Evolutionary conservation across 2,329 filamentous ascomycete genomes (phyloP).

Genomic region (Orbilia oligospora): DNA sequence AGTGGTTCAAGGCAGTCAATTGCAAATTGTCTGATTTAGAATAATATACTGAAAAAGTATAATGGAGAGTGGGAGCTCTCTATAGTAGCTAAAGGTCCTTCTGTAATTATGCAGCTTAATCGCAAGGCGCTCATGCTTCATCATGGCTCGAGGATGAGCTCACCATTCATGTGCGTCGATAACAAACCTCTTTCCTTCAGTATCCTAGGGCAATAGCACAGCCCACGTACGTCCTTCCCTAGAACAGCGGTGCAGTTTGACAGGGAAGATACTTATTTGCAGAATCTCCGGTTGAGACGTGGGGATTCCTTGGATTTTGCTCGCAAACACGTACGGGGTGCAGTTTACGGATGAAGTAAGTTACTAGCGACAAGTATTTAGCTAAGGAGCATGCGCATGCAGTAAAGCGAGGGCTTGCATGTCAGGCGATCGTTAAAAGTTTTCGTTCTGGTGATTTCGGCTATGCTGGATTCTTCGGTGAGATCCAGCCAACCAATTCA

Average conservation of each 20-base stretch:
- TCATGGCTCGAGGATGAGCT: slow-evolving; percentile 32
- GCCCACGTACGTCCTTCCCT: slow-evolving; percentile 29
- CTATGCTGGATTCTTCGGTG: slow-evolving; percentile 28
- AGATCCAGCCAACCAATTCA: slow-evolving; percentile 34
- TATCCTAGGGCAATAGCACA: slow-evolving; percentile 21
- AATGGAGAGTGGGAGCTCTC: slow-evolving; percentile 11
- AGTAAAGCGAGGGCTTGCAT: slow-evolving; percentile 37
- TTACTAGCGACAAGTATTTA: slow-evolving; percentile 19
- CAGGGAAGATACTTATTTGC: slow-evolving; percentile 31
- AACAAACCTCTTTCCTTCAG: slow-evolving; percentile 30
- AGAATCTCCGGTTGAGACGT: slow-evolving; percentile 15
- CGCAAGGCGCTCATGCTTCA: slow-evolving; percentile 40
- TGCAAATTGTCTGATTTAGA: slow-evolving; percentile 19
- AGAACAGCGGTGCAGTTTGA: slow-evolving; percentile 19
- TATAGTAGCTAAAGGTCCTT: slow-evolving; percentile 31
- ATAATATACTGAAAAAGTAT: slow-evolving; percentile 25
- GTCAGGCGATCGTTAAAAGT: slow-evolving; percentile 45
- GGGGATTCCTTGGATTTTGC: slow-evolving; percentile 16
- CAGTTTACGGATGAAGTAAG: slow-evolving; percentile 26
- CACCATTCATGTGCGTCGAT: slow-evolving; percentile 43
- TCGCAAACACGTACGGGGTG: slow-evolving; percentile 9
- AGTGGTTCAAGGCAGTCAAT: not conserved
- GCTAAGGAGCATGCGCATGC: slow-evolving; percentile 36
- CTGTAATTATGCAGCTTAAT: slow-evolving; percentile 38
- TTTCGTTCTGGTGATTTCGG: slow-evolving; percentile 23